phyloP scores from a whole-genome alignment of 768 basidiomycete genomes.

The Pholiota microspora region DNA sequence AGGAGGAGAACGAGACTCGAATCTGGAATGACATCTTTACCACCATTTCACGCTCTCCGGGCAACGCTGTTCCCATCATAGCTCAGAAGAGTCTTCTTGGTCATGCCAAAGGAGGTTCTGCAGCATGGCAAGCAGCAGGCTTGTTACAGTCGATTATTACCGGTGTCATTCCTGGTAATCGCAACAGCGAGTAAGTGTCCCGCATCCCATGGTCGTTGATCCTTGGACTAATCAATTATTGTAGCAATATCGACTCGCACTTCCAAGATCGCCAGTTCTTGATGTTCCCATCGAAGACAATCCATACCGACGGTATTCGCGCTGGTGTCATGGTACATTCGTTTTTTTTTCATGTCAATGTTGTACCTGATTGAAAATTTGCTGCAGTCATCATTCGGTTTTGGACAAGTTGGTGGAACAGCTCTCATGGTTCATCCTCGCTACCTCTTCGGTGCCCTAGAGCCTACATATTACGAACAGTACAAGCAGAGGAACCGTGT shows the following conservation, averaged over 20 bases:
- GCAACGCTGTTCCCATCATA: slow-evolving; percentile 96
- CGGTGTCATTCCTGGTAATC: slow-evolving; percentile 92
- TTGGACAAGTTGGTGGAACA: slow-evolving; percentile 97
- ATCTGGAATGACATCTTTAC: slow-evolving; percentile 96
- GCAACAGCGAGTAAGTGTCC: slow-evolving; percentile 86
- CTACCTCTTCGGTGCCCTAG: slow-evolving; percentile 82
- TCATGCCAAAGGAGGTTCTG: slow-evolving; percentile 98
- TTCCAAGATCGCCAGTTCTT: slow-evolving; percentile 88
- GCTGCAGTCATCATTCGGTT: slow-evolving; percentile 91
- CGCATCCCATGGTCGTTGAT: not conserved
- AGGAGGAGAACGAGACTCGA: slow-evolving; percentile 97
- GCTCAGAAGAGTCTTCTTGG: slow-evolving; percentile 98
- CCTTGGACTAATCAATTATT: slow-evolving; percentile 6
- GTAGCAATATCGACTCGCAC: slow-evolving; percentile 88
- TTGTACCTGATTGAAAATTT: slow-evolving; percentile 1
- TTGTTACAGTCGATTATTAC: slow-evolving; percentile 81
- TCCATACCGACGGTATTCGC: slow-evolving; percentile 90
- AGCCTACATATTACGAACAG: slow-evolving; percentile 72
- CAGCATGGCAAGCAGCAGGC: slow-evolving; percentile 95
- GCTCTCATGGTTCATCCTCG: slow-evolving; percentile 88
- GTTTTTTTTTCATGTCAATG: no score
- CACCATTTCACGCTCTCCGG: slow-evolving; percentile 84
- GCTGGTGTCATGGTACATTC: slow-evolving; percentile 88
- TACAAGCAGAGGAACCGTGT: slow-evolving; percentile 69
- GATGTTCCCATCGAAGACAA: slow-evolving; percentile 96